Evolutionary conservation across 768 basidiomycete species (phyloP), one percentile per base, ranked within the genome.

Genomic region (Pilatotrama ljubarskyi): DNA sequence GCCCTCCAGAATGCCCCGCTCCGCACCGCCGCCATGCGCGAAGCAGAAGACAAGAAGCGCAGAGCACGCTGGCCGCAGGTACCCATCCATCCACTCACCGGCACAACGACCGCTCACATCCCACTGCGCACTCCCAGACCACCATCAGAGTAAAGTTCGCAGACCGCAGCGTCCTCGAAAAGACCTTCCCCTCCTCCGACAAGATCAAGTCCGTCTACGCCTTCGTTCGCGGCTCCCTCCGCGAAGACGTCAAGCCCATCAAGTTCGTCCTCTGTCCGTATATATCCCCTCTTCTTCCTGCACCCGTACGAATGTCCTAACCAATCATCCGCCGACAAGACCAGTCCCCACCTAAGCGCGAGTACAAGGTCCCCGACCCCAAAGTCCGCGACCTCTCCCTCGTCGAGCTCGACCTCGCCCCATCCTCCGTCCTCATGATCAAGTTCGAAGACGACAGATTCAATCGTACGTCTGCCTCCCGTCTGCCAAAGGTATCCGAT

Each of bases 171-270:
- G 86, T 89, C 68, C 78, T 96, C 14, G 93, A 96, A 75, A 86
- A 84, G 65, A 73, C 74, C 0, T 95, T 95, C 68, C 79, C 85
- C 3, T 94, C 93, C 6, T 82, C 82, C 3, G 84, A 86, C 73
- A 94, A 90, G 71, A 92, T 96, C 51, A 82, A 83, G 50, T 79
- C 87, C 2, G 84, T 96, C 9, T 95, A 96, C 70, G 90, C 89
- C 10, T 95, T 95, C 63, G 91, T 94, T 52, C 82, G 88, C 35
- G 75, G 78, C 32, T 82, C 84, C 20, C 76, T 96, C 35, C 76
- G 84, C 42, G 89, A 91, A 56, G 90, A 93, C 61, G 84, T 86
- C 44, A 85, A 90, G 70, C 80, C 86, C 3, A 83, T 84, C 73
- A 92, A 93, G 67, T 96, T 94, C 67, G 79, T 93, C 38, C 78